phyloP scores from a whole-genome alignment of 495 filamentous ascomycete genomes.

The Tuber umbilicatum region DNA sequence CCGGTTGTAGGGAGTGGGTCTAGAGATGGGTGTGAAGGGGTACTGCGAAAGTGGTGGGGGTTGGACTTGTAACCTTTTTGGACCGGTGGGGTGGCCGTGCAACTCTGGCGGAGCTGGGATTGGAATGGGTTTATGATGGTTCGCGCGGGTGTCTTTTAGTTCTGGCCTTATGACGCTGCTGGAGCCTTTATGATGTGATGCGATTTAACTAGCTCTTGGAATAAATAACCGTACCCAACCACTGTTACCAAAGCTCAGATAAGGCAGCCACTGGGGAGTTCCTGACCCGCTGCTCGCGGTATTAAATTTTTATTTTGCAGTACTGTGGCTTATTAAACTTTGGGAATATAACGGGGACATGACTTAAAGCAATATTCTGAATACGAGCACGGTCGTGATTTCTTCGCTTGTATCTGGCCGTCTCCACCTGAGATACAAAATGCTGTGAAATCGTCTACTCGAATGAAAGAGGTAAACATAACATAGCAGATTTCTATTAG shows the following conservation, averaged over 20 bases:
- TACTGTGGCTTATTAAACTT: not conserved
- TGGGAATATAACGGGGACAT: not conserved
- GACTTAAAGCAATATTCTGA: not conserved
- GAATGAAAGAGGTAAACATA: too few relatives aligned
- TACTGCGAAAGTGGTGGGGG: not conserved
- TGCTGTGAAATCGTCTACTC: too few relatives aligned
- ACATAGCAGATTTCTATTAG: too few relatives aligned
- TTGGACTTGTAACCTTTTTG: not conserved
- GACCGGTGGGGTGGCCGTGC: not conserved
- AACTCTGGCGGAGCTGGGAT: not conserved
- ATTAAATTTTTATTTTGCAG: not conserved
- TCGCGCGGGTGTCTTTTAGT: not conserved
- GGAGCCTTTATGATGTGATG: not conserved
- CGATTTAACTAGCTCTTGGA: not conserved
- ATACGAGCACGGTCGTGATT: not conserved
- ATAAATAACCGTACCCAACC: not conserved
- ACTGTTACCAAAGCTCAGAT: not conserved
- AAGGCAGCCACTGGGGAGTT: not conserved
- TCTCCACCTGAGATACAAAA: too few relatives aligned
- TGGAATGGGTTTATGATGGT: not conserved
- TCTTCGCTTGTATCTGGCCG: not conserved
- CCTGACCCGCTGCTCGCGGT: not conserved
- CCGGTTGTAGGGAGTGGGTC: not conserved
- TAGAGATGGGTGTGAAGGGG: not conserved
- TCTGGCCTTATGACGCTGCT: not conserved